phyloP scores from a whole-genome alignment of 495 filamentous ascomycete genomes.

The Echria macrotheca region DNA sequence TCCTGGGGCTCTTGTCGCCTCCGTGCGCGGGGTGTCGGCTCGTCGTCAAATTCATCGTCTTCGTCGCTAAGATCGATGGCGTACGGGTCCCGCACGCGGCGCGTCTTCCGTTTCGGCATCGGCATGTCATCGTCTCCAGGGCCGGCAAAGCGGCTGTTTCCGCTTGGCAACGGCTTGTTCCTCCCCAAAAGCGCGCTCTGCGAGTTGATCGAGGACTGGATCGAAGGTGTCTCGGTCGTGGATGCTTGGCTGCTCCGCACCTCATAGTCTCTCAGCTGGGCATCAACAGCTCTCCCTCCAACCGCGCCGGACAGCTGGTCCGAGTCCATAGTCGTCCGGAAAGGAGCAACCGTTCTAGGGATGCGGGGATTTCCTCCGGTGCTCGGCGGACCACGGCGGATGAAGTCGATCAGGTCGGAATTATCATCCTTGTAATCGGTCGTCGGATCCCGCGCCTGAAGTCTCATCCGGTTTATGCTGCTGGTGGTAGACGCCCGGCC shows the following conservation, averaged over 20 bases:
- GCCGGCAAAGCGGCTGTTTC: conserved; percentile 14
- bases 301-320: conserved; percentile 59
- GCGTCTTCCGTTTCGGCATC: conserved; percentile 62
- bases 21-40: conserved; percentile 21
- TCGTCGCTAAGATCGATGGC: conserved; percentile 84
- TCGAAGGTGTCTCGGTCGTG: conserved; percentile 33
- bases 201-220: conserved; percentile 48
- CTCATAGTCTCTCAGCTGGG: conserved; percentile 37
- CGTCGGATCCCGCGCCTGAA: conserved; percentile 69
- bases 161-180: conserved; percentile 18
- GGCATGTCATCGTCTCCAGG: conserved; percentile 42
- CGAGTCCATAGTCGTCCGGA: conserved; percentile 79
- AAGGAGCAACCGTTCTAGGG: conserved; percentile 77
- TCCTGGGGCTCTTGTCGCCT: conserved; percentile 38
- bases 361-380: conserved; percentile 55
- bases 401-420: conserved; percentile 89
- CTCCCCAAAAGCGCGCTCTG: conserved; percentile 44
- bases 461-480: conserved; percentile 36
- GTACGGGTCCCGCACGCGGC: conserved; percentile 81
- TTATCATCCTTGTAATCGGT: conserved; percentile 58
- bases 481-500: conserved; percentile 24
- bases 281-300: conserved; percentile 47
- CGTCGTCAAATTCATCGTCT: conserved; percentile 55
- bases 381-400: conserved; percentile 70
- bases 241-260: conserved; percentile 40